Conservation (phyloP, 352 stramenopile species). For the Phytophthora ramorum region DNA sequence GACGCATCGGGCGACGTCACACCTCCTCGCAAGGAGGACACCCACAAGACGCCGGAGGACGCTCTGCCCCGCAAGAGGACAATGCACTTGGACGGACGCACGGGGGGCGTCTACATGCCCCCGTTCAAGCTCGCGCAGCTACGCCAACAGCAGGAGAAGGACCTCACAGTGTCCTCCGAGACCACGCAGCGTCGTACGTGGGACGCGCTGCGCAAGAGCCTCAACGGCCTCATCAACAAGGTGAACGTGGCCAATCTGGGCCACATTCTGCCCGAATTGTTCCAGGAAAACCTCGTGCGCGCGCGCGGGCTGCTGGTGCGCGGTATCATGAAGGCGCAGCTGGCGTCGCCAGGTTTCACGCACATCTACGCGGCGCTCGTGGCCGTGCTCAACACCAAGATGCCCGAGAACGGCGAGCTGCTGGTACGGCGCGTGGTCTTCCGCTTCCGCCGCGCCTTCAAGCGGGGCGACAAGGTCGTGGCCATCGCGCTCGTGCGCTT, state of each 20-base stretch:
- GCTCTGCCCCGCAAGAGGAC: slow-evolving; percentile 10
- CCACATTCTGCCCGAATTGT: slow-evolving; percentile 96
- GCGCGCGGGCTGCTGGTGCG: slow-evolving; percentile 94
- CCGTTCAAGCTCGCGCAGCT: slow-evolving; percentile 93
- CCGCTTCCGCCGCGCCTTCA: slow-evolving; percentile 96
- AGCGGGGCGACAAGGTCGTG: slow-evolving; percentile 96
- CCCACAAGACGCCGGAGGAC: slow-evolving; percentile 10
- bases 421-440: slow-evolving; percentile 94
- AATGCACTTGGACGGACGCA: slow-evolving; percentile 66
- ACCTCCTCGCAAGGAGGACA: not conserved
- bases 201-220: slow-evolving; percentile 96
- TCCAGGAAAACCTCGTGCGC: slow-evolving; percentile 98
- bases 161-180: slow-evolving; percentile 48
- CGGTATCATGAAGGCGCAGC: slow-evolving; percentile 96
- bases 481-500: slow-evolving; percentile 96
- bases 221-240: slow-evolving; percentile 99
- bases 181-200: slow-evolving; percentile 94
- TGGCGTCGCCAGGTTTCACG: slow-evolving; percentile 96
- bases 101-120: slow-evolving; percentile 92
- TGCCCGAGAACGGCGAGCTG: slow-evolving; percentile 98
- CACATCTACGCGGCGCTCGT: slow-evolving; percentile 97
- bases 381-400: slow-evolving; percentile 99
- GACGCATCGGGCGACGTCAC: slow-evolving; percentile 12
- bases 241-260: slow-evolving; percentile 95
- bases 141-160: slow-evolving; percentile 45